These are phyloP conservation scores for Fusarium graminum DNA, from an alignment of 2,329 filamentous ascomycete species.

Conservation along the genomic window DNA sequence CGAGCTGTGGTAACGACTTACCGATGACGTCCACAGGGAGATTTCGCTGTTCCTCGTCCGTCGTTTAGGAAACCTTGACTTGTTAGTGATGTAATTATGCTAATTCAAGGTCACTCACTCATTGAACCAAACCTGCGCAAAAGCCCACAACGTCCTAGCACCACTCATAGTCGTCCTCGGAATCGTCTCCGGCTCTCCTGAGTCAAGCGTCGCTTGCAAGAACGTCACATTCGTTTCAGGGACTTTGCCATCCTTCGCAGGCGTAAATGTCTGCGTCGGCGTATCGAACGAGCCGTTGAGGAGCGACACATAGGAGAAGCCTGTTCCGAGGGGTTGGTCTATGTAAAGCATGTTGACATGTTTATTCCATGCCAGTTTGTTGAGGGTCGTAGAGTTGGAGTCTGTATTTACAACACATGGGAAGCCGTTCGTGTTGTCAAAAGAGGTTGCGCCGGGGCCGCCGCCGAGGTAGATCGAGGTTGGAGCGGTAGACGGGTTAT, in stretches of 20 bases:
- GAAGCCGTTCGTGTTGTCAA: constrained; percentile 70
- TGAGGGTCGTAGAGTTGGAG: constrained; percentile 64
- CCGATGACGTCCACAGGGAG: constrained; percentile 72
- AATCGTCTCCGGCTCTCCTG: constrained; percentile 2
- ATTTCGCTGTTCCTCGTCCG: constrained; percentile 65
- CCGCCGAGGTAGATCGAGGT: constrained; percentile 72
- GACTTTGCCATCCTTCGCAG: background rate
- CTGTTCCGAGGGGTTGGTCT: constrained; percentile 72
- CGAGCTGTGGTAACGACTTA: constrained; percentile 35
- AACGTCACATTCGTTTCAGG: constrained; percentile 31
- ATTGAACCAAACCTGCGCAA: constrained; percentile 69
- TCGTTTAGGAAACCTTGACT: constrained; percentile 65
- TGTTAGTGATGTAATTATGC: background rate
- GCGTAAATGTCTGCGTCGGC: constrained; percentile 51
- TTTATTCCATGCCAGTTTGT: constrained; percentile 72
- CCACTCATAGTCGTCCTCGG: constrained; percentile 65
- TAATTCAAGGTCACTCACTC: constrained; percentile 32
- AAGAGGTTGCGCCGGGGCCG: constrained; percentile 71
- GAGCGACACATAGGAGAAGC: constrained; percentile 65
- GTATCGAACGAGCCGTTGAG: constrained; percentile 69
- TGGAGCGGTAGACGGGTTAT: constrained; percentile 42
- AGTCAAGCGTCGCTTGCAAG: constrained; percentile 33
- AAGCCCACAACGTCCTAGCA: constrained; percentile 70
- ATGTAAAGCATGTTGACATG: constrained; percentile 64
- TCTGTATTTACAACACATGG: constrained; percentile 62